Conservation (phyloP, 495 filamentous ascomycete species). For the Bathelium albidoporum region DNA sequence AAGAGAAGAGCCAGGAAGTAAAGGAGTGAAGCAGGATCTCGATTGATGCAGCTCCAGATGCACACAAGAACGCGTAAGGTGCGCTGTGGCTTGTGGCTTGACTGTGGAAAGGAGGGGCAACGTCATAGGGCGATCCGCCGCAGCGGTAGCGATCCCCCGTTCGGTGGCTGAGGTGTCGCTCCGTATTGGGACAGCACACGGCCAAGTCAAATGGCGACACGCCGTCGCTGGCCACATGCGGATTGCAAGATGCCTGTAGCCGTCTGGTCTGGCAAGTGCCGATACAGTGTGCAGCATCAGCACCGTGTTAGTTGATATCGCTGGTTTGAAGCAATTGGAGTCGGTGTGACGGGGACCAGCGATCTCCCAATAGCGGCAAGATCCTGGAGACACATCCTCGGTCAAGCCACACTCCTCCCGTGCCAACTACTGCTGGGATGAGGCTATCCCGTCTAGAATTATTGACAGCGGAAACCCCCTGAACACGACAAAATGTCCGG, state of each 20-base stretch:
- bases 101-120: not conserved
- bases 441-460: not conserved
- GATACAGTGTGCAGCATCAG: too few species aligned
- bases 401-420: not conserved
- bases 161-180: not conserved
- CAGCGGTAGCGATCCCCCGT: not conserved
- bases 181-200: not conserved
- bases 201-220: not conserved
- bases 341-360: not conserved
- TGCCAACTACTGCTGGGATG: not conserved
- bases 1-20: not conserved
- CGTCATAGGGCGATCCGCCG: not conserved
- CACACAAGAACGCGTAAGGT: too few species aligned
- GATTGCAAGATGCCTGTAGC: too few species aligned
- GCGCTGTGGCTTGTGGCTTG: not conserved
- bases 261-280: not conserved
- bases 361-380: not conserved
- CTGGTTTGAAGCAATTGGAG: not conserved
- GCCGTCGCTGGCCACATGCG: too few species aligned
- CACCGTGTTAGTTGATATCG: not conserved
- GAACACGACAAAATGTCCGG: slow-evolving; percentile 10
- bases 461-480: not conserved
- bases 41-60: not conserved
- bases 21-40: not conserved
- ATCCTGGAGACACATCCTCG: not conserved